Conservation (phyloP, 306 rosid species). For the Cicer pinnatifidum region DNA sequence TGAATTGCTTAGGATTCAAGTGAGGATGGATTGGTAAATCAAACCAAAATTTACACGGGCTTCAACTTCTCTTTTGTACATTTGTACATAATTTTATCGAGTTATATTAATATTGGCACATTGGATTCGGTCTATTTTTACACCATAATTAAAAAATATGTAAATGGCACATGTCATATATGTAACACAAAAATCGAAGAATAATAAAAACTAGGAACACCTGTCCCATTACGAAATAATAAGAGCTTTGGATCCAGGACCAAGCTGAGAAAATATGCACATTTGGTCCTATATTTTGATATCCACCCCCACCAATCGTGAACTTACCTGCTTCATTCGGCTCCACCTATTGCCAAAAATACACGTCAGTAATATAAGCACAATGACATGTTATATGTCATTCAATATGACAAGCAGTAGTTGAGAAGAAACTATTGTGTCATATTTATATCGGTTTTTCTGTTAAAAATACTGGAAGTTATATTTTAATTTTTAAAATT, state of each 20-base stretch:
- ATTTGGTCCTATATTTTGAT: conserved; percentile 60
- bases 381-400: conserved; percentile 7
- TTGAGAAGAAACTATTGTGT: not conserved
- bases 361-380: conserved; percentile 37
- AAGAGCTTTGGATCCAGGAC: conserved; percentile 70
- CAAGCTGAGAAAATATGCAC: conserved; percentile 58
- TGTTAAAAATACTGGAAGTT: too few species aligned
- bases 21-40: too few species aligned
- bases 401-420: conserved; percentile 23
- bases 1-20: too few species aligned
- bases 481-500: too few species aligned
- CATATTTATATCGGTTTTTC: too few species aligned
- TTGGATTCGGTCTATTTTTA: not conserved
- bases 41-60: not conserved
- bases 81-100: not conserved
- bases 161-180: not conserved
- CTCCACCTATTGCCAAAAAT: conserved; percentile 21
- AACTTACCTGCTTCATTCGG: conserved; percentile 16
- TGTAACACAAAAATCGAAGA: not conserved
- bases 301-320: conserved; percentile 78
- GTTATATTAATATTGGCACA: not conserved
- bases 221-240: conserved; percentile 45
- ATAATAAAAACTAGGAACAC: not conserved
- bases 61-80: not conserved
- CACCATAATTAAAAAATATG: not conserved